phyloP scores from a whole-genome alignment of 768 basidiomycete species.

The Leccinellum rugosiceps region DNA sequence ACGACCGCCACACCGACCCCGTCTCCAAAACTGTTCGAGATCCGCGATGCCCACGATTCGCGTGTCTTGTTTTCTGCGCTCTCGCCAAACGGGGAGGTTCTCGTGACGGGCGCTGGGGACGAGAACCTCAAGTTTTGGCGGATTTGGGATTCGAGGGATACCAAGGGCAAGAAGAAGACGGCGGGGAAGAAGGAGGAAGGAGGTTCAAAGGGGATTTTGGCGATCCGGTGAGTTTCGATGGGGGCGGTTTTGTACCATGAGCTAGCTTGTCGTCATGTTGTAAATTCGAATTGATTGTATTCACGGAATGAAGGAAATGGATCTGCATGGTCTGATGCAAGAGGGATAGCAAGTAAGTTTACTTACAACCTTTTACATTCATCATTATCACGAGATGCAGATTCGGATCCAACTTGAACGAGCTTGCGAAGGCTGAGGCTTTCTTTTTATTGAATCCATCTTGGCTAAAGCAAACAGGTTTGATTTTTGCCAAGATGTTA shows the following conservation, averaged over 20 bases:
- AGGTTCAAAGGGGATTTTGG: slow-evolving; percentile 32
- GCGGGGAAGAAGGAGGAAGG: slow-evolving; percentile 35
- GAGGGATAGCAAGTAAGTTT: too few relatives aligned
- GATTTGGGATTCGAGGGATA: slow-evolving; percentile 63
- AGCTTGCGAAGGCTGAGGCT: too few relatives aligned
- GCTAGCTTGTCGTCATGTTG: background rate
- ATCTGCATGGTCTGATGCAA: too few relatives aligned
- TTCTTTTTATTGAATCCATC: too few relatives aligned
- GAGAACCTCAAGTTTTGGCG: slow-evolving; percentile 98
- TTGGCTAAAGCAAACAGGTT: too few relatives aligned
- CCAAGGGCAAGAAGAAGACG: slow-evolving; percentile 32
- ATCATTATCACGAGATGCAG: too few relatives aligned
- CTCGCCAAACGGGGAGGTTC: slow-evolving; percentile 85
- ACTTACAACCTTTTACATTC: too few relatives aligned
- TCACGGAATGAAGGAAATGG: background rate
- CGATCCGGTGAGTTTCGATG: slow-evolving; percentile 30
- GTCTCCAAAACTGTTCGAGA: slow-evolving; percentile 39
- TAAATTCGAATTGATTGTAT: background rate
- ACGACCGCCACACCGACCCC: slow-evolving; percentile 14
- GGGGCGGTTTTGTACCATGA: background rate
- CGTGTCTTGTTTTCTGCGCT: slow-evolving; percentile 83
- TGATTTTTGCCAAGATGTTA: too few relatives aligned
- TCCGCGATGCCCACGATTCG: slow-evolving; percentile 90
- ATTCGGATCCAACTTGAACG: too few relatives aligned
- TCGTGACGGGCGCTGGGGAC: slow-evolving; percentile 90